Conservation (phyloP, 768 basidiomycete species). For the Trametes maxima region DNA sequence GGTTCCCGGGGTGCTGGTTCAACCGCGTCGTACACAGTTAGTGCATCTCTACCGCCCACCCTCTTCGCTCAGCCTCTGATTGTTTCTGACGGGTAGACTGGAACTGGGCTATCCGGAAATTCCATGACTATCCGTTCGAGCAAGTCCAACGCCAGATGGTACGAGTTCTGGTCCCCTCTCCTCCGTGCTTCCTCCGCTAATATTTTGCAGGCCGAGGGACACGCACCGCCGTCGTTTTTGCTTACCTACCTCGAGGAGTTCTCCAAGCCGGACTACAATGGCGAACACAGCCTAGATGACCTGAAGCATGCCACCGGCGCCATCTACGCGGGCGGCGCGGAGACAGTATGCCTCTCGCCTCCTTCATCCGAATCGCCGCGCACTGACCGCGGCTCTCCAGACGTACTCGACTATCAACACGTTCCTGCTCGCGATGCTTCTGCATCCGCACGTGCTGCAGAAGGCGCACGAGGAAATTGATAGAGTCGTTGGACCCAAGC, state of each 20-base stretch:
- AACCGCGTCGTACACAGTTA: constrained; percentile 24
- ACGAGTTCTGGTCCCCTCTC: not conserved
- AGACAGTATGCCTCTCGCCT: constrained; percentile 4
- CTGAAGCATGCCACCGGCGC: constrained; percentile 20
- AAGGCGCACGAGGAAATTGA: constrained; percentile 20
- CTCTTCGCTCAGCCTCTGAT: not conserved
- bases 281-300: constrained; percentile 19
- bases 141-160: constrained; percentile 19
- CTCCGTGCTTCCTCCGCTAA: not conserved
- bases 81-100: constrained; percentile 1
- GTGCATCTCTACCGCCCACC: not conserved
- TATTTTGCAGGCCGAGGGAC: constrained; percentile 4
- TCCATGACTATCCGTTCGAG: constrained; percentile 21
- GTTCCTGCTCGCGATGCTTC: constrained; percentile 20
- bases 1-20: constrained; percentile 25
- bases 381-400: constrained; percentile 4
- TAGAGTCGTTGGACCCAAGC: constrained; percentile 11
- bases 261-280: constrained; percentile 17
- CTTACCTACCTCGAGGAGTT: constrained; percentile 18
- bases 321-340: constrained; percentile 20
- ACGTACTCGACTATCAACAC: constrained; percentile 24
- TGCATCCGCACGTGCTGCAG: constrained; percentile 17
- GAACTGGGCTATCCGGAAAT: constrained; percentile 17
- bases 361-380: not conserved
- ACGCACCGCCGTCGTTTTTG: constrained; percentile 17